Evolutionary conservation across 2,329 filamentous ascomycete genomes (phyloP).

Genomic region (Pseudogymnoascus sp.): DNA sequence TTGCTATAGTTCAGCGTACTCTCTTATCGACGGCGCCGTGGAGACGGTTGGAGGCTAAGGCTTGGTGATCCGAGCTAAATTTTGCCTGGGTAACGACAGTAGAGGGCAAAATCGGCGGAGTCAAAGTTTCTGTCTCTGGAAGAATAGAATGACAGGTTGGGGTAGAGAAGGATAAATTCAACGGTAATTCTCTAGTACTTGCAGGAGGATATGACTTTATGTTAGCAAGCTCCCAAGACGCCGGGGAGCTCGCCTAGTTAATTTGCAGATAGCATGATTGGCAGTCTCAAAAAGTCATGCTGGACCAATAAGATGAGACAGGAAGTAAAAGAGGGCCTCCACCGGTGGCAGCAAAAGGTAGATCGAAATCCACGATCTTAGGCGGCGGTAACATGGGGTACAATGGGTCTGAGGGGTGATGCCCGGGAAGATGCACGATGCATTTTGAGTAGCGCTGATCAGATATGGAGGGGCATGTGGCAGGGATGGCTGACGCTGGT

Average conservation of each 20-base stretch:
- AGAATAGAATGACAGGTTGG: constrained; percentile 5
- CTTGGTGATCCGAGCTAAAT: background rate
- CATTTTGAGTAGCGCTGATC: constrained; percentile 23
- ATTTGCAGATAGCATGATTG: constrained; percentile 11
- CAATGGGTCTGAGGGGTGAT: constrained; percentile 19
- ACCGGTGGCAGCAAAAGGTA: background rate
- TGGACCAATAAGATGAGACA: constrained; percentile 10
- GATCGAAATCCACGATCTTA: constrained; percentile 6
- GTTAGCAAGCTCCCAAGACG: background rate
- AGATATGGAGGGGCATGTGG: constrained; percentile 23
- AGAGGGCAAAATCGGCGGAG: background rate
- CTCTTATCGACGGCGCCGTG: constrained; percentile 3
- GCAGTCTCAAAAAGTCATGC: constrained; percentile 2
- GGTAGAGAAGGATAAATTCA: constrained; percentile 5
- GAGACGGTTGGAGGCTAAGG: background rate
- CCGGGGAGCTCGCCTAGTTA: constrained; percentile 9
- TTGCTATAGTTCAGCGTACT: constrained; percentile 16
- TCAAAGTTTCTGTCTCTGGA: constrained; percentile 1
- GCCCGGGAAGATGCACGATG: constrained; percentile 30
- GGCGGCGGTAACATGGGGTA: constrained; percentile 23
- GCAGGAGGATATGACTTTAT: constrained; percentile 6
- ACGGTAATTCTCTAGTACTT: constrained; percentile 6
- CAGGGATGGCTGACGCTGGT: constrained; percentile 22
- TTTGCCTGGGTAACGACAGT: background rate
- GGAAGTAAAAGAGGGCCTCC: background rate